Conservation (phyloP, 2,329 filamentous ascomycete species). For the Zarea fungicola region DNA sequence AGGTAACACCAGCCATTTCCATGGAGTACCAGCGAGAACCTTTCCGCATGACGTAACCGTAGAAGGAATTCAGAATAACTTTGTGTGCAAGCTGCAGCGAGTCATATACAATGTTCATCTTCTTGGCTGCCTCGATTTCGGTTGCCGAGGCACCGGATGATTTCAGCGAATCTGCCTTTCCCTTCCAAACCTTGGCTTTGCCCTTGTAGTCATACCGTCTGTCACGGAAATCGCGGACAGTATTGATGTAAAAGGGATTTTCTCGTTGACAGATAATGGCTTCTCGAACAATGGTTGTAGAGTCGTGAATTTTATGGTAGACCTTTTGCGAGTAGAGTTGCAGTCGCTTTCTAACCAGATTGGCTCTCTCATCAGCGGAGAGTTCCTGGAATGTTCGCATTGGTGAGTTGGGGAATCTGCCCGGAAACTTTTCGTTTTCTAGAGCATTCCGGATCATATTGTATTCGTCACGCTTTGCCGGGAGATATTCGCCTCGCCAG, state of each 20-base stretch:
- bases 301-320: slow-evolving; percentile 98
- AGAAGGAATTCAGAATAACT: slow-evolving; percentile 98
- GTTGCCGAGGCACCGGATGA: slow-evolving; percentile 66
- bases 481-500: slow-evolving; percentile 96
- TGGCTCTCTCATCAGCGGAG: slow-evolving; percentile 73
- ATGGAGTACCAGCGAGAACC: slow-evolving; percentile 98
- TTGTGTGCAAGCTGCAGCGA: slow-evolving; percentile 96
- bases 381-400: slow-evolving; percentile 75
- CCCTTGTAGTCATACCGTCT: slow-evolving; percentile 98
- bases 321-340: slow-evolving; percentile 97
- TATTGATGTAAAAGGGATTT: slow-evolving; percentile 97
- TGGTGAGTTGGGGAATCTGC: slow-evolving; percentile 65
- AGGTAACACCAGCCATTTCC: slow-evolving; percentile 99
- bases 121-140: slow-evolving; percentile 92
- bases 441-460: slow-evolving; percentile 95
- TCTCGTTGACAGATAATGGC: slow-evolving; percentile 98
- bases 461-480: slow-evolving; percentile 95
- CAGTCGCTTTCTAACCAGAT: slow-evolving; percentile 75
- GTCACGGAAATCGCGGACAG: slow-evolving; percentile 92
- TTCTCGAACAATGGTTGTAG: slow-evolving; percentile 85
- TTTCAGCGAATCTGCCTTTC: slow-evolving; percentile 84
- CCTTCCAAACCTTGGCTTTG: slow-evolving; percentile 97
- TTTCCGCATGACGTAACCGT: slow-evolving; percentile 99
- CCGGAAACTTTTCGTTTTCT: slow-evolving; percentile 89
- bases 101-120: slow-evolving; percentile 96